Evolutionary conservation across 2,329 filamentous ascomycete genomes (phyloP).

Genomic region (Atkinsonella hypoxylon): DNA sequence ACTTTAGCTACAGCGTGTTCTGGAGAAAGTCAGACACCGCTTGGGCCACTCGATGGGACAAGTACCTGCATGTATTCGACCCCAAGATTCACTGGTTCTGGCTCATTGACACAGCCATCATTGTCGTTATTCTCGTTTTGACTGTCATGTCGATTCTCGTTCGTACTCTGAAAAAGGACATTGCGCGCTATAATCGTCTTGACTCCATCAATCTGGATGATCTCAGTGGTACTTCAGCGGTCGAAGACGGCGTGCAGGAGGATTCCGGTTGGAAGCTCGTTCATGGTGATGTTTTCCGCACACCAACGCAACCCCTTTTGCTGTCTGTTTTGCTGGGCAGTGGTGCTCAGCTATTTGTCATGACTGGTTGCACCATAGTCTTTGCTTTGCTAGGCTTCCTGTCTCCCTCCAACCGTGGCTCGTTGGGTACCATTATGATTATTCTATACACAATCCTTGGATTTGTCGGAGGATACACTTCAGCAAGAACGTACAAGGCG

Average conservation of each 20-base stretch:
- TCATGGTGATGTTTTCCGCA: conserved; percentile 92
- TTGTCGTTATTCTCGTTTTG: conserved; percentile 81
- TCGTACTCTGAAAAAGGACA: conserved; percentile 83
- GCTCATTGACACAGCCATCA: conserved; percentile 88
- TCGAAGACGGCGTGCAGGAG: conserved; percentile 90
- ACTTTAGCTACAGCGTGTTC: conserved; percentile 85
- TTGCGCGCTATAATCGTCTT: conserved; percentile 89
- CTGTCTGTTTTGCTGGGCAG: conserved; percentile 85
- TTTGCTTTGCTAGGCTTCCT: conserved; percentile 92
- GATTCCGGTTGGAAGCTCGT: conserved; percentile 98
- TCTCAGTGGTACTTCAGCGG: conserved; percentile 61
- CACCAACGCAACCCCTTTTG: conserved; percentile 69
- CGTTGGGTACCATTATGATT: conserved; percentile 84
- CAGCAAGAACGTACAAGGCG: conserved; percentile 85
- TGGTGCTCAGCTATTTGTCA: conserved; percentile 92
- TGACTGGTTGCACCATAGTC: conserved; percentile 87
- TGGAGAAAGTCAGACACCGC: conserved; percentile 77
- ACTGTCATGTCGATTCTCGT: conserved; percentile 90
- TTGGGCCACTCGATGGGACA: conserved; percentile 98
- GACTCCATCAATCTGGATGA: conserved; percentile 88
- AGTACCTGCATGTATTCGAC: conserved; percentile 93
- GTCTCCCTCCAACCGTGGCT: conserved; percentile 89
- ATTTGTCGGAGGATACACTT: conserved; percentile 83
- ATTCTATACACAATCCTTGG: conserved; percentile 88
- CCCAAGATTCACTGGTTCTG: conserved; percentile 99